Evolutionary conservation across 1,284 basidiomycete genomes (phyloP), one percentile per base, ranked within the genome.

Genomic region (Ustilago tritici): DNA sequence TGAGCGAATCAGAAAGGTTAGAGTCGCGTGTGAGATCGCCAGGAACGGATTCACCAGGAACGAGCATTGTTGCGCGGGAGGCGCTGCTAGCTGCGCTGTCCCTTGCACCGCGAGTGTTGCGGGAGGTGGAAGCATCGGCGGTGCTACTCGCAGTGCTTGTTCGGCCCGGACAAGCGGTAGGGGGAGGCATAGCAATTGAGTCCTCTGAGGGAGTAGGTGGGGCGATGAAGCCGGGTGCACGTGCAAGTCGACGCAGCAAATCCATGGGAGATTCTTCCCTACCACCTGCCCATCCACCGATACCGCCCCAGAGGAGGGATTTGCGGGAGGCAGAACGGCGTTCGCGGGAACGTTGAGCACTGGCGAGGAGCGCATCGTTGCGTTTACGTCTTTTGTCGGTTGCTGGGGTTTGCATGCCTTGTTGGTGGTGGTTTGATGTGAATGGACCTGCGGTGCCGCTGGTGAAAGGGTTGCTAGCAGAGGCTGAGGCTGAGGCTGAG

Each of bases 261-360:
- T 79, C 78, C 69, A 79, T 72, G 23, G 78, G 78, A 60, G 67
- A 70, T 41, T 79, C 78, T 57, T 79, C 78, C 2, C 78, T 52
- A 36, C 78, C 78, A 17, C 74, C 74, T 4, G 68, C 78, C 78
- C 78, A 79, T 19, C 74, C 74, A 31, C 70, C 74, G 15, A 79
- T 50, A 11, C 76, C 76, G 14, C 74, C 74, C 76, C 76, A 78
- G 23, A 68, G 65, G 23, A 73, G 34, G 35, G 71, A 75, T 41
- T 75, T 73, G 47, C 72, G 61, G 6, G 70, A 59, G 1, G 70
- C 56, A 14, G 54, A 46, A 8, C 65, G 59, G 28, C 65, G 52
- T 53, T 74, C 76, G 3, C 71, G 56, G 0, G 76, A 65, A 11
- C 71, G 61, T 35, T 78, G 76, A 4, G 76, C 76, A 46, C 62